Evolutionary conservation across 345 rosid genomes (phyloP).

Genomic region (Citrus maxima): DNA sequence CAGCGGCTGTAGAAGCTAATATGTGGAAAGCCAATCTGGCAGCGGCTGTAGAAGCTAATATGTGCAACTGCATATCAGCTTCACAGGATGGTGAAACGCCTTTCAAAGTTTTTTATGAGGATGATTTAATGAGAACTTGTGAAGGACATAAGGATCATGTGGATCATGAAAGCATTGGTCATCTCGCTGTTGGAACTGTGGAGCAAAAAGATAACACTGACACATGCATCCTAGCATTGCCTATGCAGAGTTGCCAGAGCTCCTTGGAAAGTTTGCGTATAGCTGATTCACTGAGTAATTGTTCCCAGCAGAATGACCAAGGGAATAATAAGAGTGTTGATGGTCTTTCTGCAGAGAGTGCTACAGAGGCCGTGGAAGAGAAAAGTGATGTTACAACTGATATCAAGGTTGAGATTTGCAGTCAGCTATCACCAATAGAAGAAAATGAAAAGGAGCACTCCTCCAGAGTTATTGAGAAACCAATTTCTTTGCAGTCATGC

Average conservation of each 20-base stretch:
- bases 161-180: slow-evolving; percentile 21
- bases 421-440: slow-evolving; percentile 21
- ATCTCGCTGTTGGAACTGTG: slow-evolving; percentile 16
- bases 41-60: slow-evolving; percentile 21
- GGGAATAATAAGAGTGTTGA: slow-evolving; percentile 13
- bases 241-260: slow-evolving; percentile 17
- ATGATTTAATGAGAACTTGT: slow-evolving; percentile 12
- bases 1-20: slow-evolving; percentile 23
- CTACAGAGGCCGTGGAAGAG: slow-evolving; percentile 24
- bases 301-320: slow-evolving; percentile 22
- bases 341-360: slow-evolving; percentile 16
- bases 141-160: slow-evolving; percentile 7
- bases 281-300: slow-evolving; percentile 21
- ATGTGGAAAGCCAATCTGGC: slow-evolving; percentile 19
- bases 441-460: slow-evolving; percentile 29
- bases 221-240: background rate
- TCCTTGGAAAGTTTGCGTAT: slow-evolving; percentile 20
- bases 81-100: slow-evolving; percentile 16
- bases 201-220: slow-evolving; percentile 19
- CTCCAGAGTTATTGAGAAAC: slow-evolving; percentile 18
- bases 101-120: slow-evolving; percentile 10
- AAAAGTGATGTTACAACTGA: slow-evolving; percentile 31
- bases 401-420: slow-evolving; percentile 23
- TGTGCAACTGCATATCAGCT: slow-evolving; percentile 21
- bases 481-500: slow-evolving; percentile 12